Percentiles rank a stretch among this genome's conserved stretches.
Evolutionary conservation across 2,329 filamentous ascomycete species (phyloP).

Genomic region (Alternaria sp.): DNA sequence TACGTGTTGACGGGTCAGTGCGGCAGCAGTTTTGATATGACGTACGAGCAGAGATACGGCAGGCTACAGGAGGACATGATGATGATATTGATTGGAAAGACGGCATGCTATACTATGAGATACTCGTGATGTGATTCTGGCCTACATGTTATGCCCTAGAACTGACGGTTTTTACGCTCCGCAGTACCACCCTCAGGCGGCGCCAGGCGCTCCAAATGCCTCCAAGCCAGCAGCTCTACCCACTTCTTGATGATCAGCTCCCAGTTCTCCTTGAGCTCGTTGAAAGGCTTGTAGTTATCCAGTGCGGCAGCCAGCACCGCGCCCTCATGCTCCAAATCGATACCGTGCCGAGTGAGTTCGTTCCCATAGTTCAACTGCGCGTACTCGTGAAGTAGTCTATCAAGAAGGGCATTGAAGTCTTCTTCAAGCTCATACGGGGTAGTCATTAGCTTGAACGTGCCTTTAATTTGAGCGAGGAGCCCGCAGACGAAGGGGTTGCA

Average conservation of each 20-base stretch:
- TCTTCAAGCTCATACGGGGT: conserved; percentile 10
- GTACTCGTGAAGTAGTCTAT: not conserved
- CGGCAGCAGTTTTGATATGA: not conserved
- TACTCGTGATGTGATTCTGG: too few relatives aligned
- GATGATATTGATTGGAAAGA: not conserved
- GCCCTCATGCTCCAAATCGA: not conserved
- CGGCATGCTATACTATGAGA: not conserved
- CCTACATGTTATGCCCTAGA: not conserved
- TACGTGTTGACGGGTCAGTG: not conserved
- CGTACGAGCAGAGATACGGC: not conserved
- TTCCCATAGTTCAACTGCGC: not conserved
- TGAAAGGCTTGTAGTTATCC: not conserved
- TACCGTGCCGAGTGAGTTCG: not conserved
- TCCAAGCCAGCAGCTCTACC: conserved; percentile 16
- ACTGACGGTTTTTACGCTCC: not conserved
- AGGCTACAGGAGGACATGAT: not conserved
- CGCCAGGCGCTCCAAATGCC: conserved; percentile 11
- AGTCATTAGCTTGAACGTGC: not conserved
- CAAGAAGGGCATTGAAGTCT: not conserved
- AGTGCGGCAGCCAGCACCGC: not conserved
- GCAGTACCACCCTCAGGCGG: conserved; percentile 2
- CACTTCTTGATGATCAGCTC: conserved; percentile 3
- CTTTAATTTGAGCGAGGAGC: conserved; percentile 4
- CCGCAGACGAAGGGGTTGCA: conserved; percentile 2
- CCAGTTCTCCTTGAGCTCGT: conserved; percentile 8